Evolutionary conservation across 495 filamentous ascomycete genomes (phyloP), one percentile per base, ranked within the genome.

Genomic region (Rhypophila decipiens): DNA sequence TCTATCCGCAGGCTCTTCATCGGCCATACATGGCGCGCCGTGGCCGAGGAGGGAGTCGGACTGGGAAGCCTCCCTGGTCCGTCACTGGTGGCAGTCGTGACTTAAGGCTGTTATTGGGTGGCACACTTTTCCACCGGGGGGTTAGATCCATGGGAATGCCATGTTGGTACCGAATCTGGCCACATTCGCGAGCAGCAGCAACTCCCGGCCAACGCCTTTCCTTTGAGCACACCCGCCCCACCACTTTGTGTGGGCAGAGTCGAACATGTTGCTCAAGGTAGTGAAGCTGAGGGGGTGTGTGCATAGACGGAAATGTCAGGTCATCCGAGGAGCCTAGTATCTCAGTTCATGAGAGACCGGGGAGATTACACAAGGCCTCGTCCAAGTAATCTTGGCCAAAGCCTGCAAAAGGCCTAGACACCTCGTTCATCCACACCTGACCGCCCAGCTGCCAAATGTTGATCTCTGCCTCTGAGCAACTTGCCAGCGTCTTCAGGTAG

Each of bases 121-220:
- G 21, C 29, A 40, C 34, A 1, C 20, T 47, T 53, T 53, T 49
- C 55, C 52, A 53, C 52, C 49, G 31, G 41, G 36, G 36, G 44
- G 44, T 27, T 38, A 53, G 43, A 61, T 37, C 58, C 57, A 57
- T 42, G 52, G 44, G 42, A 49, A 44, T n/a, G 41, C 37, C 39
- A 50, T 46, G 37, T 33, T 56, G 60, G 60, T 59, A 64, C 44
- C 58, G 55, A 61, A 52, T 55, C 53, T 42, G 44, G 43, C 38
- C 42, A 39, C 53, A 18, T 40, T 42, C 50, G 35, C 11, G 15
- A 33, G 20, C 27, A 38, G 49, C 52, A 10, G 8, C 40, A 42
- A 40, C 46, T 53, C 42, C 39, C 34, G 42, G 36, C 15, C 34
- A 50, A 29, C 45, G 17, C 42, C 24, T 44, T n/a, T 42, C 37